These are phyloP conservation scores for Aureobasidium uvarum DNA, from an alignment of 2,329 filamentous ascomycete species.

Conservation along the genomic window DNA sequence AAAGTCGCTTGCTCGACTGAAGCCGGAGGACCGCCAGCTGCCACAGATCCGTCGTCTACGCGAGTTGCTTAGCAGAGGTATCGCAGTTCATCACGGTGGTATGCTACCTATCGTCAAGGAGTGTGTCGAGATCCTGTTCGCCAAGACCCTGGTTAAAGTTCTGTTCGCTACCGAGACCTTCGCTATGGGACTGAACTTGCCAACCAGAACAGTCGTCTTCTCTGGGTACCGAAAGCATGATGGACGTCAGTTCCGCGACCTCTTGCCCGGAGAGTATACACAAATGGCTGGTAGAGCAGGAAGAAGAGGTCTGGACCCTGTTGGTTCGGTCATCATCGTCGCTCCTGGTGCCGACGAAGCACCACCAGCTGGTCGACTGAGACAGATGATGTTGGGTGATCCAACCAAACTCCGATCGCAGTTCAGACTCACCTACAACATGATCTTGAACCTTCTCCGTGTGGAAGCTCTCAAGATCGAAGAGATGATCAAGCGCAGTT, in stretches of 20 bases:
- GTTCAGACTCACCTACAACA: conserved; percentile 97
- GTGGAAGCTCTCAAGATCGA: conserved; percentile 98
- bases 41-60: conserved; percentile 87
- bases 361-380: conserved; percentile 75
- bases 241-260: conserved; percentile 83
- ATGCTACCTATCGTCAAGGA: conserved; percentile 96
- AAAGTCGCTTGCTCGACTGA: conserved; percentile 86
- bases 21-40: conserved; percentile 83
- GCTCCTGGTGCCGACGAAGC: conserved; percentile 78
- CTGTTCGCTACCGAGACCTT: conserved; percentile 98
- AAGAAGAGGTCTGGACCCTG: conserved; percentile 84
- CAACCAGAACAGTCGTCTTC: conserved; percentile 94
- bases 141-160: conserved; percentile 91
- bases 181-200: conserved; percentile 95
- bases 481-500: conserved; percentile 99
- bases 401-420: conserved; percentile 94
- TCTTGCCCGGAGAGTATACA: conserved; percentile 93
- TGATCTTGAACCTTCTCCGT: conserved; percentile 93
- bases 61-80: conserved; percentile 80
- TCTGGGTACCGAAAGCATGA: conserved; percentile 97
- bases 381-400: conserved; percentile 93
- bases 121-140: conserved; percentile 94
- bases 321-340: conserved; percentile 93
- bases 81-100: conserved; percentile 95
- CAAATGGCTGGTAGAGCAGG: conserved; percentile 98